Percentiles rank a stretch among this genome's conserved stretches.
Evolutionary conservation across 768 basidiomycete genomes (phyloP).

Genomic region (Lentinus brumalis): DNA sequence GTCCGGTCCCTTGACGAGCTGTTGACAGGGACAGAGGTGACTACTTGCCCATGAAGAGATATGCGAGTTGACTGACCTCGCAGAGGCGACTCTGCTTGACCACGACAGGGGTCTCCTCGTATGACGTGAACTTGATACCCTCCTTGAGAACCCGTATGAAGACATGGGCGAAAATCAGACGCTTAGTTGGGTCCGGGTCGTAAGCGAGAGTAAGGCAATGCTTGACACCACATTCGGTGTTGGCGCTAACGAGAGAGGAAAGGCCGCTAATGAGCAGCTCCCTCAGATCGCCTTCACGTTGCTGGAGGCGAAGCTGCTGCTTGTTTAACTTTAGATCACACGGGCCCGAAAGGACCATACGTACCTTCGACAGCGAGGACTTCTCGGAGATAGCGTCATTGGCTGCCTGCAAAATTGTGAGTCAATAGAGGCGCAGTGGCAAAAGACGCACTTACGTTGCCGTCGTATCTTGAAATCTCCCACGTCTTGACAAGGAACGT

Average conservation of each 20-base stretch:
- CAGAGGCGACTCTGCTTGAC: constrained; percentile 34
- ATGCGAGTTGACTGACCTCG: constrained; percentile 26
- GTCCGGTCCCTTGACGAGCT: constrained; percentile 77
- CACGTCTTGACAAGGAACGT: constrained; percentile 63
- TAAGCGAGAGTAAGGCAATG: constrained; percentile 83
- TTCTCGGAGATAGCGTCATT: constrained; percentile 32
- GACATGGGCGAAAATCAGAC: constrained; percentile 82
- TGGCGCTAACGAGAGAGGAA: constrained; percentile 78
- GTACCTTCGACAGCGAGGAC: constrained; percentile 25
- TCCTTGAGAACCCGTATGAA: constrained; percentile 80
- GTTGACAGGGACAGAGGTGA: not conserved
- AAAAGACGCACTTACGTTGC: constrained; percentile 22
- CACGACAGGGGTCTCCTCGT: constrained; percentile 41
- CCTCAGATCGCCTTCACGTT: constrained; percentile 51
- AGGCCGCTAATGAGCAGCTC: constrained; percentile 81
- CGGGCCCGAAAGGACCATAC: constrained; percentile 3
- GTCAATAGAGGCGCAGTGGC: not conserved
- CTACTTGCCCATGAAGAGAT: not conserved
- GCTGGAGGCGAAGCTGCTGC: constrained; percentile 19
- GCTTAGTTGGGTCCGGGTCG: constrained; percentile 65
- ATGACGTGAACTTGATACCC: constrained; percentile 75
- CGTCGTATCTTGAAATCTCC: constrained; percentile 52
- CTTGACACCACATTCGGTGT: constrained; percentile 87
- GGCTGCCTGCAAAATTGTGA: constrained; percentile 10
- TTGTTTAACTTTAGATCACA: not conserved